Conservation (phyloP, 2,329 filamentous ascomycete genomes). For the Aspergillus candidus region DNA sequence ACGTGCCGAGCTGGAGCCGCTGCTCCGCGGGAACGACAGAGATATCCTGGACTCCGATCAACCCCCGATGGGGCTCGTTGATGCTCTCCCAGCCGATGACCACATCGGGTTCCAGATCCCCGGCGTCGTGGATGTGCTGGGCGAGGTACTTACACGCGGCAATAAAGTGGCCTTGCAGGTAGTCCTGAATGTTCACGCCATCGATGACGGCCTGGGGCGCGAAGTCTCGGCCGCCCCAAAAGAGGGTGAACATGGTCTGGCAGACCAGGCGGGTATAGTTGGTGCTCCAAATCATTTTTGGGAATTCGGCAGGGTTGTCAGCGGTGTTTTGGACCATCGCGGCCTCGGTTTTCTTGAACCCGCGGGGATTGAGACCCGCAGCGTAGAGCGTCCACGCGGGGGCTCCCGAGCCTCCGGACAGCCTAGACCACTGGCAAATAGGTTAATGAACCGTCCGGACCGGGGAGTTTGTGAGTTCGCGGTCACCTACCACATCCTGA, state of each 20-base stretch:
- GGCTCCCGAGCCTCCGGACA: constrained; percentile 88
- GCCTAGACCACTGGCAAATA: constrained; percentile 71
- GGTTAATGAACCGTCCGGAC: no score
- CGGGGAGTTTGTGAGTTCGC: no score
- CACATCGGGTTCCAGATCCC: constrained; percentile 76
- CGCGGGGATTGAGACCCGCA: constrained; percentile 79
- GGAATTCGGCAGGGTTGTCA: constrained; percentile 74
- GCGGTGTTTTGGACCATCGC: constrained; percentile 94
- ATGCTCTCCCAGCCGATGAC: constrained; percentile 94
- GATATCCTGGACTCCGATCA: constrained; percentile 78
- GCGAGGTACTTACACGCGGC: constrained; percentile 75
- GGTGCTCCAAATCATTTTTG: constrained; percentile 99
- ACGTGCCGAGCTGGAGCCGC: constrained; percentile 85
- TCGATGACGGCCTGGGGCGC: constrained; percentile 94
- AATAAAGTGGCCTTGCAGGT: constrained; percentile 80
- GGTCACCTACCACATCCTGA: constrained; percentile 75
- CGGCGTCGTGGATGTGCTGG: constrained; percentile 78
- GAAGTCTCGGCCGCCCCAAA: constrained; percentile 86
- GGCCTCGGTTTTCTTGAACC: constrained; percentile 79
- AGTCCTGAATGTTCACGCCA: constrained; percentile 93
- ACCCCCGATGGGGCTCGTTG: constrained; percentile 88
- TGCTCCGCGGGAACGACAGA: constrained; percentile 78
- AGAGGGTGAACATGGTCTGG: constrained; percentile 88
- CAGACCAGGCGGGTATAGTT: constrained; percentile 86
- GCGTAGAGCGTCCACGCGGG: constrained; percentile 98